Evolutionary conservation across 169 alveolate species (phyloP).

Genomic region (Hammondia hammondi): DNA sequence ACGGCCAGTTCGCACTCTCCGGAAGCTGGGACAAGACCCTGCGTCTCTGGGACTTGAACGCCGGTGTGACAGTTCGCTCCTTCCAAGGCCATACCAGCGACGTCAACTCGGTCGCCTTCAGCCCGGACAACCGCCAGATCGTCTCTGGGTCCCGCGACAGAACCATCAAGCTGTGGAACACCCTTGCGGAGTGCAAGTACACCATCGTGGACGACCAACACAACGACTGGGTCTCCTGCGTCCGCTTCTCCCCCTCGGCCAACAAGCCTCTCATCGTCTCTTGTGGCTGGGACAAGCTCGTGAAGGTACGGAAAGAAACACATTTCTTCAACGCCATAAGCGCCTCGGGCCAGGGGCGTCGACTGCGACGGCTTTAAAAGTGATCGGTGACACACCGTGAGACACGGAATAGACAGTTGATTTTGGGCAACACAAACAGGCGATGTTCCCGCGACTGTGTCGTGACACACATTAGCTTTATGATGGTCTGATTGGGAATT

Average conservation of each 20-base stretch:
- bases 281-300: constrained; percentile 97
- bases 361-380: not conserved
- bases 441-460: too few species aligned
- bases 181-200: constrained; percentile 97
- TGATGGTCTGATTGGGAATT: too few species aligned
- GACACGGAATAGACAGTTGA: too few species aligned
- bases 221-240: constrained; percentile 97
- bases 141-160: constrained; percentile 98
- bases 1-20: constrained; percentile 93
- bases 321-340: not conserved
- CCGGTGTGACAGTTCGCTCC: constrained; percentile 91
- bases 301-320: constrained; percentile 82
- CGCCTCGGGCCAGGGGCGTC: not conserved
- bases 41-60: constrained; percentile 93
- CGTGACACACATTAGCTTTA: too few species aligned
- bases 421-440: too few species aligned
- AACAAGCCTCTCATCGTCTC: constrained; percentile 95
- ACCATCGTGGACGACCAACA: constrained; percentile 93
- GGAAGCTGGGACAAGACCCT: constrained; percentile 94
- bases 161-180: constrained; percentile 97
- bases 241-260: constrained; percentile 95
- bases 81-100: constrained; percentile 94
- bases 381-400: not conserved
- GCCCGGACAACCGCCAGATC: constrained; percentile 98
- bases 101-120: constrained; percentile 95